phyloP scores from a whole-genome alignment of 2,329 filamentous ascomycete genomes.

The Alternaria angustiovoidea region DNA sequence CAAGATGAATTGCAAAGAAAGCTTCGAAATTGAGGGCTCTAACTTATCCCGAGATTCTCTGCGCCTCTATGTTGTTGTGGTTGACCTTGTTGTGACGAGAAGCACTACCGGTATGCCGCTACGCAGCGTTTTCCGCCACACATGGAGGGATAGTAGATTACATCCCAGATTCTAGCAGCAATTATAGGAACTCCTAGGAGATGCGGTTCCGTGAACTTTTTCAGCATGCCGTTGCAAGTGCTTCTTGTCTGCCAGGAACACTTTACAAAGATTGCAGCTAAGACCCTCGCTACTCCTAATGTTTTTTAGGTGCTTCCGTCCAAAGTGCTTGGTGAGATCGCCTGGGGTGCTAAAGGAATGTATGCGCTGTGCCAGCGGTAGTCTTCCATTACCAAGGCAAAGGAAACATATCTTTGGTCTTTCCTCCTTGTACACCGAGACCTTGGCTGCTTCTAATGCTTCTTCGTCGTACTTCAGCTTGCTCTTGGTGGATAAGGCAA shows the following conservation, averaged over 20 bases:
- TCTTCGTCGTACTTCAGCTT: constrained; percentile 13
- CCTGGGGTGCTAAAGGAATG: constrained; percentile 17
- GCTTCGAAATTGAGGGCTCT: no score
- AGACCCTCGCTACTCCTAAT: constrained; percentile 4
- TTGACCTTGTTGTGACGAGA: no score
- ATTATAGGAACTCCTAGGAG: constrained; percentile 5
- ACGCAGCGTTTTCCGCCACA: no score
- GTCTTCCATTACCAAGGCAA: constrained; percentile 21
- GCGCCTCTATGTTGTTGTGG: no score
- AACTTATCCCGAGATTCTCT: no score
- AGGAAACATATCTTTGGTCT: constrained; percentile 26
- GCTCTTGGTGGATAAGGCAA: constrained; percentile 10
- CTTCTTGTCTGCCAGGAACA: constrained; percentile 12
- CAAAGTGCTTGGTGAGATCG: constrained; percentile 26
- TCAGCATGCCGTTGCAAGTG: constrained; percentile 14
- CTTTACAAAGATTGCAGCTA: constrained; percentile 16
- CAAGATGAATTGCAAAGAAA: no score
- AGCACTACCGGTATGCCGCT: no score
- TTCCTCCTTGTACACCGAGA: constrained; percentile 20
- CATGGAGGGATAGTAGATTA: background rate
- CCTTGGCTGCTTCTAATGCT: constrained; percentile 22
- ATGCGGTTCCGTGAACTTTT: constrained; percentile 12
- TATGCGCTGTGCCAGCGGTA: constrained; percentile 10
- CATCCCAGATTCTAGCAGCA: constrained; percentile 3
- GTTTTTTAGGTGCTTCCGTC: constrained; percentile 17